Percentiles rank a stretch among this genome's conserved stretches.
Conservation (phyloP, 768 basidiomycete genomes). For the Mycena belliarum region DNA sequence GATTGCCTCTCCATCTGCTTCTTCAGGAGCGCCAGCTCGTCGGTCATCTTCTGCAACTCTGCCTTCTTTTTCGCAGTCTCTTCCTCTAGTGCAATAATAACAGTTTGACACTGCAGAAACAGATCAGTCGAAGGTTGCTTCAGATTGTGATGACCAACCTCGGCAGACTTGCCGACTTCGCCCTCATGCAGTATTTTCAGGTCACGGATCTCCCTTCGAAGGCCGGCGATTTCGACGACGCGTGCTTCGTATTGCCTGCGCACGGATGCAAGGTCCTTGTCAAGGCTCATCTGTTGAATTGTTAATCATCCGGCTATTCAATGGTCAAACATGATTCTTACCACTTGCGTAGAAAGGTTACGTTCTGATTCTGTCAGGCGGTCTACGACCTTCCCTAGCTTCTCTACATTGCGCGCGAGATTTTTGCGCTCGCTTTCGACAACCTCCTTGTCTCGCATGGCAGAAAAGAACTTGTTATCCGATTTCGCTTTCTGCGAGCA, state of each 20-base stretch:
- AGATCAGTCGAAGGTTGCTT: background rate
- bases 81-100: slow-evolving; percentile 38
- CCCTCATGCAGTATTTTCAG: slow-evolving; percentile 35
- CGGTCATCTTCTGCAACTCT: slow-evolving; percentile 47
- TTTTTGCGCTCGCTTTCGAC: slow-evolving; percentile 75
- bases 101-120: slow-evolving; percentile 29
- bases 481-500: slow-evolving; percentile 85
- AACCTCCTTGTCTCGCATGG: slow-evolving; percentile 88
- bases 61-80: slow-evolving; percentile 31
- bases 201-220: slow-evolving; percentile 47
- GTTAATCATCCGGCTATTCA: background rate
- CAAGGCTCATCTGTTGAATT: slow-evolving; percentile 28
- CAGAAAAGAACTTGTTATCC: slow-evolving; percentile 91
- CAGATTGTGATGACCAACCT: slow-evolving; percentile 34
- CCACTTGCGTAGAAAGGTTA: slow-evolving; percentile 57
- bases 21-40: slow-evolving; percentile 46
- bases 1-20: slow-evolving; percentile 54
- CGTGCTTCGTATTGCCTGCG: slow-evolving; percentile 10
- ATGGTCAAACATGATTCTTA: slow-evolving; percentile 34
- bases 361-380: slow-evolving; percentile 65
- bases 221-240: slow-evolving; percentile 18
- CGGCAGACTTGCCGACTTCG: slow-evolving; percentile 39
- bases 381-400: slow-evolving; percentile 60
- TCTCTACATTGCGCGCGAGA: slow-evolving; percentile 48
- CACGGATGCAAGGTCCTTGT: slow-evolving; percentile 12